Evolutionary conservation across 1,284 basidiomycete species (phyloP).

Genomic region (Athelia sp.): DNA sequence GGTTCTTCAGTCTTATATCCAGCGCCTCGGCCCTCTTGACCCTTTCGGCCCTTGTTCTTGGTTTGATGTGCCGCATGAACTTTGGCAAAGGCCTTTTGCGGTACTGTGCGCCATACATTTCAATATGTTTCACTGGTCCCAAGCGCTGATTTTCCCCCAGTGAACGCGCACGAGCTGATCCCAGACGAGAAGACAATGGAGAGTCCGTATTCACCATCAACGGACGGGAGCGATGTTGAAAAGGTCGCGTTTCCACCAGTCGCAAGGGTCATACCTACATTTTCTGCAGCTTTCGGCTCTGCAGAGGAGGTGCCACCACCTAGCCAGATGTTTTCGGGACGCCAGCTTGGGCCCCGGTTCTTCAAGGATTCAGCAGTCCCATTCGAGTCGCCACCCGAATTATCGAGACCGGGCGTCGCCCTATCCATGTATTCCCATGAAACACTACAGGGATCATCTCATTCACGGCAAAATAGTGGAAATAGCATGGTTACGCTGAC

Average conservation of each 20-base stretch:
- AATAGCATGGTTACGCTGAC: too few species aligned
- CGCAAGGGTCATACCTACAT: constrained; percentile 49
- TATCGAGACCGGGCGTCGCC: too few species aligned
- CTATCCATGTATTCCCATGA: too few species aligned
- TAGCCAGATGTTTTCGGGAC: constrained; percentile 36
- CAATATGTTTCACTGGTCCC: background rate
- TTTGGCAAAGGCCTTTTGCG: constrained; percentile 69
- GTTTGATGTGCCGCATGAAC: constrained; percentile 62
- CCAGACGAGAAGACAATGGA: constrained; percentile 41
- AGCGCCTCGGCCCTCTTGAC: constrained; percentile 54
- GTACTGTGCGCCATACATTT: constrained; percentile 44
- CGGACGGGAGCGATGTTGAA: constrained; percentile 38
- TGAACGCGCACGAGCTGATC: constrained; percentile 50
- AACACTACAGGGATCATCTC: too few species aligned
- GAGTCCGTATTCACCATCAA: constrained; percentile 17
- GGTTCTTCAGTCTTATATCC: constrained; percentile 66
- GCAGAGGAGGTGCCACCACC: constrained; percentile 33
- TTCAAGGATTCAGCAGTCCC: constrained; percentile 34
- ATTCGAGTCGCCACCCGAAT: too few species aligned
- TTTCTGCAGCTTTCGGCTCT: constrained; percentile 42
- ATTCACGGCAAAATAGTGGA: too few species aligned
- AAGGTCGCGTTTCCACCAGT: constrained; percentile 63
- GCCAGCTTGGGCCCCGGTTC: constrained; percentile 43
- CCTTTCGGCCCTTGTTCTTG: constrained; percentile 50
- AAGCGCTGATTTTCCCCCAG: constrained; percentile 25